A percentile compares a stretch with the other conserved stretches of the same genome.
These are phyloP conservation scores for Botrytis galanthina DNA, from an alignment of 2,329 filamentous ascomycete genomes.

Conservation along the genomic window DNA sequence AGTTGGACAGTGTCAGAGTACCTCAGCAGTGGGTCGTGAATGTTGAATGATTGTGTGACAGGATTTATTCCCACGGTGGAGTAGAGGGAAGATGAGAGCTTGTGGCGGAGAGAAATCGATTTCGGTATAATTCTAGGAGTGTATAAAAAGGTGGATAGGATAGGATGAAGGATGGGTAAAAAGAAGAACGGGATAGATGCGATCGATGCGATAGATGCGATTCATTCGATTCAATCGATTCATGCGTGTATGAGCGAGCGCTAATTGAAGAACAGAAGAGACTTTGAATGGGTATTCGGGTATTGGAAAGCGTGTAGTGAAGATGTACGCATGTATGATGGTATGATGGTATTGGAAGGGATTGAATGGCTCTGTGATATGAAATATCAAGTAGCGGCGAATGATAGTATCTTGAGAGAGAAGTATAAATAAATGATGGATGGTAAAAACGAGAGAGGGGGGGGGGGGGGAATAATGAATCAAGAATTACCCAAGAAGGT, in stretches of 20 bases:
- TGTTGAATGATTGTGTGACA: background rate
- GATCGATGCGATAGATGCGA: background rate
- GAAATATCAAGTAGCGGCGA: background rate
- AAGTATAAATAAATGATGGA: background rate
- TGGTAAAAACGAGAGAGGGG: background rate
- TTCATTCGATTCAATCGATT: background rate
- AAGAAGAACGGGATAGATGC: background rate
- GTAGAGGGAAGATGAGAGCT: background rate
- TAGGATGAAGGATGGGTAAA: background rate
- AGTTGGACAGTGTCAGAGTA: background rate
- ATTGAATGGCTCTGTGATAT: background rate
- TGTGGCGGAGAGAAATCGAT: background rate
- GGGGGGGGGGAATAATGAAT: background rate
- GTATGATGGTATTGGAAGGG: background rate
- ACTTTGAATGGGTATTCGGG: background rate
- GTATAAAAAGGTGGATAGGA: background rate
- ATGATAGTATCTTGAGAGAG: background rate
- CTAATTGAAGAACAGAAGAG: background rate
- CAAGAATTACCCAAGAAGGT: slow-evolving; percentile 11
- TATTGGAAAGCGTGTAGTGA: background rate
- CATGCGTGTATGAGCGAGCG: background rate
- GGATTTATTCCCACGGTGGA: background rate
- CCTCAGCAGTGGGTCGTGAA: background rate
- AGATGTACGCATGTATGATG: background rate
- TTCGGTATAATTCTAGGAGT: background rate